Conservation (phyloP, 208 protist species). For the Leishmania lainsoni region DNA sequence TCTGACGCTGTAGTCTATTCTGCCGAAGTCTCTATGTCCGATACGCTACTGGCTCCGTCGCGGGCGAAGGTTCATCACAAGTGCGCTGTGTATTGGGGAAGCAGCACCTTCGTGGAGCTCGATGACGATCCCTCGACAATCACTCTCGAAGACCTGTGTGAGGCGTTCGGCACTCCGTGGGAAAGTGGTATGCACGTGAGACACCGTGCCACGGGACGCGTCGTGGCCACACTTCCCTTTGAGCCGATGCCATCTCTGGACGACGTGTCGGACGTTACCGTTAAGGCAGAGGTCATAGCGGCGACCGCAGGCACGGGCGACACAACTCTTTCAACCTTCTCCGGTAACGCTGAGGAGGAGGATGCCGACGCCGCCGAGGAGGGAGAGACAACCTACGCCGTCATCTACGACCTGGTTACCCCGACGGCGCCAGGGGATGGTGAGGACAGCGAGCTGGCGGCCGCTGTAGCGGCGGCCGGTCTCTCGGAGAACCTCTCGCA, state of each 20-base stretch:
- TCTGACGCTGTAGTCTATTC: neutral
- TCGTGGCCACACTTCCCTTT: conserved; percentile 80
- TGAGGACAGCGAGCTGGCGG: conserved; percentile 18
- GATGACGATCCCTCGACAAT: conserved; percentile 52
- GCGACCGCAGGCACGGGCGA: neutral
- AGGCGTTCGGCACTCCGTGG: conserved; percentile 57
- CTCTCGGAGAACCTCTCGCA: conserved; percentile 6
- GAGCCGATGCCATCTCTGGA: conserved; percentile 44
- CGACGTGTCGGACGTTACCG: conserved; percentile 2
- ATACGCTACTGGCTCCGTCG: neutral
- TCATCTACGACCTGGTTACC: conserved; percentile 37
- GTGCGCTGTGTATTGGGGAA: conserved; percentile 63
- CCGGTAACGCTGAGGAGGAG: conserved; percentile 6
- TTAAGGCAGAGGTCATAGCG: neutral
- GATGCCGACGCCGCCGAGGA: conserved; percentile 2
- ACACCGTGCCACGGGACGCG: conserved; percentile 42
- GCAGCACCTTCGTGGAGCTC: conserved; percentile 67
- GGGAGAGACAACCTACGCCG: conserved; percentile 7
- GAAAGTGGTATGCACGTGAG: conserved; percentile 57
- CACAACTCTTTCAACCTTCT: neutral
- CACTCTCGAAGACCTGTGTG: conserved; percentile 74
- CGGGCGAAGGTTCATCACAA: neutral
- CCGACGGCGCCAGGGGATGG: conserved; percentile 9
- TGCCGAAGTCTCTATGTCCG: conserved; percentile 7
- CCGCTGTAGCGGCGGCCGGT: conserved; percentile 5